Evolutionary conservation across 441 rosid genomes (phyloP), one percentile per base, ranked within the genome.

Genomic region (Flueggea neowawraea): DNA sequence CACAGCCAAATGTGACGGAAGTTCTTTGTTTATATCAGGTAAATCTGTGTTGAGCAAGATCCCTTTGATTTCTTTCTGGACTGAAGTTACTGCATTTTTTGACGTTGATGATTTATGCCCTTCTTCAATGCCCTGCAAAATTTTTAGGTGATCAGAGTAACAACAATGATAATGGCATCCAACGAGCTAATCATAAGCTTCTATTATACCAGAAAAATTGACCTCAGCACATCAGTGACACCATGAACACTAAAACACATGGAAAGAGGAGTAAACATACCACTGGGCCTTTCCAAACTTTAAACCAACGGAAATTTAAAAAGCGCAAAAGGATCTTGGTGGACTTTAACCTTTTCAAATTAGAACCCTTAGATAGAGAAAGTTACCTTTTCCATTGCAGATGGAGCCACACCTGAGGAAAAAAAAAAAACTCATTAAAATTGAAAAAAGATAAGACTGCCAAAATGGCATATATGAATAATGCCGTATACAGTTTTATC

Each of bases 11-110:
- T 69, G 65, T 15, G 68, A 61, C 56, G 71, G 82, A 52, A 72
- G 78, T 61, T 78, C 82, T 68, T 77, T 75, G 58, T 83, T 81
- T 65, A 80, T 78, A 68, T 83, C 86, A 4, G 88, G 91, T 65
- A 78, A 63, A 55, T 75, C 82, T 16, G 65, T 58, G 49, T 70
- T 75, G 0, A 48, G 60, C 44, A 68, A 17, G 57, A 66, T 65
- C 44, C 57, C 65, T 56, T 65, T 67, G 52, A 45, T 55, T 45
- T 69, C 82, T 70, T 77, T 78, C 54, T 66, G 65, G 12, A 45
- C 56, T 39, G 76, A 75, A 69, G 64, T 62, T 54, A 39, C 31
- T 44, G 69, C 82, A 55, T 72, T 73, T 51, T 65, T 65, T 44
- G 68, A 65, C 59, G 75, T 17, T 48, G 70, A 52, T 50, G 72